A percentile compares a stretch with the other conserved stretches of the same genome.
Evolutionary conservation across 2,329 filamentous ascomycete species (phyloP).

Genomic region (Fusarium aywerte): DNA sequence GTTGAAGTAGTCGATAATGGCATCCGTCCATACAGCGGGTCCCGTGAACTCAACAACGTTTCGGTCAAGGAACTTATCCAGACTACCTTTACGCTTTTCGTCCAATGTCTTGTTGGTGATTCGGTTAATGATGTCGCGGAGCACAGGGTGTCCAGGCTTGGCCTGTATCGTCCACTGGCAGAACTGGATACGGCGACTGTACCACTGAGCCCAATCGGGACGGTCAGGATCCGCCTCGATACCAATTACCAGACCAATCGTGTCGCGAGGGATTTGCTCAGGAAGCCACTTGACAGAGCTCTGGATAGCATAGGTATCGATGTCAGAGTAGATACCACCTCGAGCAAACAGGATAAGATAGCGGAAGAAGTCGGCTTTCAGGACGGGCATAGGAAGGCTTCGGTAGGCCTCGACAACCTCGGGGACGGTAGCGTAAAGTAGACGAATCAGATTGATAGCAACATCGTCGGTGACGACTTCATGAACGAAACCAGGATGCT

Average conservation of each 20-base stretch:
- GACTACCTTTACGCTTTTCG: conserved; percentile 73
- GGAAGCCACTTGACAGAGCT: conserved; percentile 91
- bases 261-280: conserved; percentile 75
- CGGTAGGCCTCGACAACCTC: conserved; percentile 82
- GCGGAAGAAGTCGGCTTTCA: conserved; percentile 83
- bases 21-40: conserved; percentile 93
- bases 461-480: conserved; percentile 96
- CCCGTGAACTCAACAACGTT: conserved; percentile 94
- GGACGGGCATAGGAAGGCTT: conserved; percentile 76
- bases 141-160: conserved; percentile 92
- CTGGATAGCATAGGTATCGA: conserved; percentile 88
- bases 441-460: conserved; percentile 80
- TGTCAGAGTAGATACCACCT: conserved; percentile 82
- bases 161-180: conserved; percentile 99
- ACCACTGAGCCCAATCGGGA: conserved; percentile 93
- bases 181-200: conserved; percentile 95
- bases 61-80: conserved; percentile 71
- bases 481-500: conserved; percentile 92
- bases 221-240: conserved; percentile 97
- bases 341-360: conserved; percentile 74
- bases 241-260: conserved; percentile 87
- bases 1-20: conserved; percentile 93
- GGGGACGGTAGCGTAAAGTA: conserved; percentile 86
- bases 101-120: conserved; percentile 85
- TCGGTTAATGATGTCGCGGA: conserved; percentile 85